A percentile compares a stretch with the other conserved stretches of the same genome.
Conservation (phyloP, 768 basidiomycete genomes). For the Lactarius deliciosus region DNA sequence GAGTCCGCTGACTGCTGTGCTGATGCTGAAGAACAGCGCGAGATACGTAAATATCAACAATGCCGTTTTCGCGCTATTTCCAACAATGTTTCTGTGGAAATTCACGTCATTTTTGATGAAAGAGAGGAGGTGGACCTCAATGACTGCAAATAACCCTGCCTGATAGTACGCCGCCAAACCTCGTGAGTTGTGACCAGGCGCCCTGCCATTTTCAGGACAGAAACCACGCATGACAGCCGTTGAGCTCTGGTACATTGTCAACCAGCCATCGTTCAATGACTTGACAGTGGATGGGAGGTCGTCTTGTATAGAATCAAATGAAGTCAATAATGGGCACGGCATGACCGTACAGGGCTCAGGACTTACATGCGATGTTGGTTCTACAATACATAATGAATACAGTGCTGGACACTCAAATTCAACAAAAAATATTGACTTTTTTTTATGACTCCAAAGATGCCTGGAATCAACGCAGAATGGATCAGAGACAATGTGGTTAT, state of each 20-base stretch:
- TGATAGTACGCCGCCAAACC: neutral
- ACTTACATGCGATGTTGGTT: constrained; percentile 28
- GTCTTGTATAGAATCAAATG: constrained; percentile 14
- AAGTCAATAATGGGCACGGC: neutral
- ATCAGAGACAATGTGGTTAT: too few relatives aligned
- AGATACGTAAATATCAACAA: constrained; percentile 27
- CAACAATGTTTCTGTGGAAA: neutral
- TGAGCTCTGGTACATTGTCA: constrained; percentile 26
- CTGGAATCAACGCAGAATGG: too few relatives aligned
- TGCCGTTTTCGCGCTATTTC: constrained; percentile 12
- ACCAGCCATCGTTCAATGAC: constrained; percentile 27
- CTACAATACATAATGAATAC: constrained; percentile 26
- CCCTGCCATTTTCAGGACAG: neutral
- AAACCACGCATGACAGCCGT: constrained; percentile 16
- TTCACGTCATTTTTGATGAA: constrained; percentile 16
- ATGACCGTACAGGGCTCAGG: neutral
- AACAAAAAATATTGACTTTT: too few relatives aligned
- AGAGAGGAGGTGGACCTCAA: constrained; percentile 25
- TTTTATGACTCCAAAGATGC: too few relatives aligned
- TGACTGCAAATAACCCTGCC: constrained; percentile 22
- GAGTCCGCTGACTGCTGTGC: constrained; percentile 26
- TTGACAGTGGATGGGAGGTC: constrained; percentile 28
- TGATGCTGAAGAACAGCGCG: constrained; percentile 27
- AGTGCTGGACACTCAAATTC: too few relatives aligned
- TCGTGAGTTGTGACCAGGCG: neutral